Percentiles rank a stretch among this genome's conserved stretches.
Conservation (phyloP, 495 filamentous ascomycete species). For the Chaetomium fimeti region DNA sequence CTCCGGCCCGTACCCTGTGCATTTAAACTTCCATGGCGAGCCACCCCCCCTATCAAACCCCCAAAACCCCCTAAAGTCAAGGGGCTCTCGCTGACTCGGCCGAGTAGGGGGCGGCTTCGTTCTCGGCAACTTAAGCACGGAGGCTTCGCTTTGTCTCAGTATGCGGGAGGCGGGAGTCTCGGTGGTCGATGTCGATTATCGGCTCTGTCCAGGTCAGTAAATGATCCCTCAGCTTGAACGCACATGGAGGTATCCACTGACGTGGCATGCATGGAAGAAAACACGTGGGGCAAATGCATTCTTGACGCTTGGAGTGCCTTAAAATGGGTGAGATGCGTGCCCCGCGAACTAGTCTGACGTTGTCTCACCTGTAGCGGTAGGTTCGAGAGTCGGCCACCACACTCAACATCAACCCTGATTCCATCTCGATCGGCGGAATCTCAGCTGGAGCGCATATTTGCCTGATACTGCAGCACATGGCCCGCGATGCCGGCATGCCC, state of each 20-base stretch:
- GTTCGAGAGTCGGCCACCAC: conserved; percentile 32
- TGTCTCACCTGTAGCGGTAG: not conserved
- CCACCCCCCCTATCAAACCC: not conserved
- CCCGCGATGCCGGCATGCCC: conserved; percentile 47
- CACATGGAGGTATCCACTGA: too few species aligned
- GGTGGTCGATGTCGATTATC: conserved; percentile 54
- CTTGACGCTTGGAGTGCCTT: conserved; percentile 50
- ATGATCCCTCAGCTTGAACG: too few species aligned
- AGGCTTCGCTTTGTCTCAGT: conserved; percentile 46
- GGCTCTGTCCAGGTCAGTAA: conserved; percentile 44
- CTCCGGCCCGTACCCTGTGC: conserved; percentile 47
- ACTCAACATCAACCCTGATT: conserved; percentile 45
- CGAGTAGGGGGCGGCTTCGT: conserved; percentile 43
- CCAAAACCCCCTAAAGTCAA: too few species aligned
- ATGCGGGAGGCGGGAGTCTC: conserved; percentile 46
- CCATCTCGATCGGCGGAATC: conserved; percentile 51
- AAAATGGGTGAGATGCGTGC: conserved; percentile 32
- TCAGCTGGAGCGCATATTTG: conserved; percentile 52
- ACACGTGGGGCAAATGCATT: conserved; percentile 47
- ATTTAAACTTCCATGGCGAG: conserved; percentile 50
- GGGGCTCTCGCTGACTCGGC: not conserved
- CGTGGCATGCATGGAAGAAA: conserved; percentile 39
- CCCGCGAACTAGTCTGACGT: not conserved
- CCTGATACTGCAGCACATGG: conserved; percentile 49
- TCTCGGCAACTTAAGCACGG: conserved; percentile 47